Evolutionary conservation across 176 grass and related monocot species (phyloP).

Genomic region (Zoysia pacifica): DNA sequence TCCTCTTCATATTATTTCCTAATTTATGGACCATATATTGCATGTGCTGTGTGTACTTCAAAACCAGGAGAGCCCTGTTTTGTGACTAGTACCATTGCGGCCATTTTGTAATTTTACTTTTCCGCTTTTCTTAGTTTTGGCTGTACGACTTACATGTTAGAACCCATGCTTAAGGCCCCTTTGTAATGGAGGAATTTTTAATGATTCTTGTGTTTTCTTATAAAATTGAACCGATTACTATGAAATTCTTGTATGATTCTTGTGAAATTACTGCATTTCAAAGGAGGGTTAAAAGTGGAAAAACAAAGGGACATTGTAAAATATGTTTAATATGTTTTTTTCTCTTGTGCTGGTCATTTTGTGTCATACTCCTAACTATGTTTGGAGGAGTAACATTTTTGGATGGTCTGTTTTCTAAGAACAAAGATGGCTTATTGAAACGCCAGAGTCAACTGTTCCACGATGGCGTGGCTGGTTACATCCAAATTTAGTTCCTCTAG

Average conservation of each 20-base stretch:
- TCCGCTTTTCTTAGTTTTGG: background rate
- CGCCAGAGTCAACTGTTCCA: too few relatives aligned
- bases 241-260: too few relatives aligned
- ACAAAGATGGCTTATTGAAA: background rate
- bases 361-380: background rate
- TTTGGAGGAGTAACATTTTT: background rate
- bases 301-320: background rate
- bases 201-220: background rate
- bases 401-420: background rate
- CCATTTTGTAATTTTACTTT: constrained; percentile 38
- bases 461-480: too few relatives aligned
- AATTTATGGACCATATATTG: constrained; percentile 36
- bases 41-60: constrained; percentile 45
- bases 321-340: too few relatives aligned
- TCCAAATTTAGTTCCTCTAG: too few relatives aligned
- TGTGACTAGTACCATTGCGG: constrained; percentile 30
- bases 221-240: too few relatives aligned
- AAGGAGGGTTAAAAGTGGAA: too few relatives aligned
- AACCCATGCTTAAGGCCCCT: background rate
- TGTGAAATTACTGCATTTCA: too few relatives aligned
- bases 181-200: too few relatives aligned
- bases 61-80: constrained; percentile 37
- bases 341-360: background rate
- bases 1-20: constrained; percentile 37
- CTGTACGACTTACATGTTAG: background rate